Evolutionary conservation across 805 yeast genomes (phyloP).

Genomic region (Candida michaelii): DNA sequence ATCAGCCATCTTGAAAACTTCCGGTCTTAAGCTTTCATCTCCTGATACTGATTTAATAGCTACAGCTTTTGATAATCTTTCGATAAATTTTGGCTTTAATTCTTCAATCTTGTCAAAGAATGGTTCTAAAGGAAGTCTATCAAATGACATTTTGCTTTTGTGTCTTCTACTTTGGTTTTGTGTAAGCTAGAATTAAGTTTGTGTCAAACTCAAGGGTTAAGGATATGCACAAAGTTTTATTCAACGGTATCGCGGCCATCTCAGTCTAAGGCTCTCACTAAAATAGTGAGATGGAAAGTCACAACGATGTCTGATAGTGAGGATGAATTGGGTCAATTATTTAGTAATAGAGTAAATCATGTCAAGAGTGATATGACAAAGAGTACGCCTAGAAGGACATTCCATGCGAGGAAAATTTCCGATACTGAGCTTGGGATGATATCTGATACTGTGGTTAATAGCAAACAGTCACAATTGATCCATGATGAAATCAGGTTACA

Average conservation of each 20-base stretch:
- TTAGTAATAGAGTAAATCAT: neutral
- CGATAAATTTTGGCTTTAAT: constrained; percentile 71
- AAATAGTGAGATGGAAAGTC: neutral
- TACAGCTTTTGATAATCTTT: constrained; percentile 78
- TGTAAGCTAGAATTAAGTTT: no score
- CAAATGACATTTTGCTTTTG: constrained; percentile 31
- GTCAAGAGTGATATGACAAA: neutral
- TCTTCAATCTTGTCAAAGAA: constrained; percentile 65
- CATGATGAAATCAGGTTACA: neutral
- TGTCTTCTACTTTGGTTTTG: neutral
- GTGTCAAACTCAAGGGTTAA: no score
- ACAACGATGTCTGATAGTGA: constrained; percentile 9
- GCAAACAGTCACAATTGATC: neutral
- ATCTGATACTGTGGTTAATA: neutral
- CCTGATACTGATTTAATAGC: constrained; percentile 93
- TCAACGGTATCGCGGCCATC: constrained; percentile 1
- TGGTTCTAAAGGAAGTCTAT: constrained; percentile 42
- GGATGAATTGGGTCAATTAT: constrained; percentile 4
- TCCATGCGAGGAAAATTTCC: neutral
- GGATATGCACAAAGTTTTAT: neutral
- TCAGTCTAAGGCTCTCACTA: neutral
- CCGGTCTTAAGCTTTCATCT: constrained; percentile 84
- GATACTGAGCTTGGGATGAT: constrained; percentile 5
- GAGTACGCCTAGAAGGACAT: neutral
- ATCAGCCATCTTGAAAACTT: constrained; percentile 86